Percentiles rank a stretch among this genome's conserved stretches.
These are phyloP conservation scores for Botrytis cinerea DNA, from an alignment of 2,329 filamentous ascomycete genomes.

Conservation along the genomic window DNA sequence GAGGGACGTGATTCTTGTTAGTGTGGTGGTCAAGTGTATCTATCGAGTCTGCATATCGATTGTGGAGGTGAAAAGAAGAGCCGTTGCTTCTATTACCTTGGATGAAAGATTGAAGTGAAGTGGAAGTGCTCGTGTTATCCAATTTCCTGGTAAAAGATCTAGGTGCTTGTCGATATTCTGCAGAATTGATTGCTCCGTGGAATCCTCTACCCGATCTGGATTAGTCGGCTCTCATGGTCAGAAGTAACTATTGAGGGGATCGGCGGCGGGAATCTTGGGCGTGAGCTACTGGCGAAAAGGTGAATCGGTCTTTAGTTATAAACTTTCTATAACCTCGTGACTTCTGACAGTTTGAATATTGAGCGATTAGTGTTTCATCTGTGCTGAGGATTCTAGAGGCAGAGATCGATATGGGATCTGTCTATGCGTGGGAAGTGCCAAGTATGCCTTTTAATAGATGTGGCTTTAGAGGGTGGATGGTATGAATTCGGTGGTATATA, in stretches of 20 bases:
- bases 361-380: not conserved
- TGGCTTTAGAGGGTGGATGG: not conserved
- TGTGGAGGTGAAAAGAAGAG: no score
- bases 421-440: no score
- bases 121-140: not conserved
- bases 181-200: not conserved
- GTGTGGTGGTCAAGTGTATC: not conserved
- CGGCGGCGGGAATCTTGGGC: not conserved
- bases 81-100: no score
- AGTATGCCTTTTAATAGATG: not conserved
- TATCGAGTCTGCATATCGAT: not conserved
- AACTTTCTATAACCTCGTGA: no score
- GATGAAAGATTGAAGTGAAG: no score
- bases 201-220: not conserved
- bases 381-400: not conserved
- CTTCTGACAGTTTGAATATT: not conserved
- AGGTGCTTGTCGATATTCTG: not conserved
- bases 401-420: not conserved
- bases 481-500: no score
- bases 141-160: not conserved
- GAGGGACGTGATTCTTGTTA: not conserved
- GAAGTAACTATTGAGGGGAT: not conserved
- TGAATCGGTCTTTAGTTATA: no score
- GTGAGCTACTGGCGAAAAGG: not conserved
- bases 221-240: accelerated